Evolutionary conservation across 2,329 filamentous ascomycete species (phyloP).

Genomic region (Periconia sp.): DNA sequence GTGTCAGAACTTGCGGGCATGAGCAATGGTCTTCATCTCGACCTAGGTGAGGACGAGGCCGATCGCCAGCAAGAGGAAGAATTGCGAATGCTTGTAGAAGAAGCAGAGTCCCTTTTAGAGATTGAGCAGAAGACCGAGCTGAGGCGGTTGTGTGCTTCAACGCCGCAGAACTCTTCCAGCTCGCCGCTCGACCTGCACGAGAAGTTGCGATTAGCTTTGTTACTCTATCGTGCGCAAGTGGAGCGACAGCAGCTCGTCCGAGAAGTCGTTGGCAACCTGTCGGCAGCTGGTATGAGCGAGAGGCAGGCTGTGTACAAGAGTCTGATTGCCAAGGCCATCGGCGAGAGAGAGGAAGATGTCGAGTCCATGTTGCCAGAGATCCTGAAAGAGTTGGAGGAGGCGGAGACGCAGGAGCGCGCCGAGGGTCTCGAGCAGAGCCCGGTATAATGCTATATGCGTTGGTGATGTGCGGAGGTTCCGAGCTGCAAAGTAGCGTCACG

Average conservation of each 20-base stretch:
- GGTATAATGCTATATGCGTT: conserved; percentile 15
- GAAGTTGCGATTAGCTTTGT: conserved; percentile 63
- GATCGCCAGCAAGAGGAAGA: conserved; percentile 41
- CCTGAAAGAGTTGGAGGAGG: conserved; percentile 55
- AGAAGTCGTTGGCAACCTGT: conserved; percentile 72
- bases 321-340: conserved; percentile 71
- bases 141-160: conserved; percentile 34
- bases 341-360: conserved; percentile 71
- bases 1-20: conserved; percentile 59
- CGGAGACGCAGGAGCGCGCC: conserved; percentile 47
- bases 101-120: conserved; percentile 52
- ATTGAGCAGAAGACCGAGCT: conserved; percentile 52
- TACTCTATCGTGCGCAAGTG: conserved; percentile 62
- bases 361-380: conserved; percentile 65
- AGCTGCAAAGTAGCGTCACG: too few species aligned
- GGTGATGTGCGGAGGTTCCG: not conserved
- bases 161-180: conserved; percentile 30
- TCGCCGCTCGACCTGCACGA: conserved; percentile 53
- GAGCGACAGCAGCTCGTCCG: conserved; percentile 68
- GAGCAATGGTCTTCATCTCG: conserved; percentile 33
- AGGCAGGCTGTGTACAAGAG: conserved; percentile 76
- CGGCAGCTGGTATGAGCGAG: conserved; percentile 72
- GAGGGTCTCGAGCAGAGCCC: conserved; percentile 44
- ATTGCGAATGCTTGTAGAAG: conserved; percentile 42
- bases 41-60: conserved; percentile 45